Base-by-base conservation (phyloP, 1,139 yeast species). In the Saccharomycopsis hybrid region DNA sequence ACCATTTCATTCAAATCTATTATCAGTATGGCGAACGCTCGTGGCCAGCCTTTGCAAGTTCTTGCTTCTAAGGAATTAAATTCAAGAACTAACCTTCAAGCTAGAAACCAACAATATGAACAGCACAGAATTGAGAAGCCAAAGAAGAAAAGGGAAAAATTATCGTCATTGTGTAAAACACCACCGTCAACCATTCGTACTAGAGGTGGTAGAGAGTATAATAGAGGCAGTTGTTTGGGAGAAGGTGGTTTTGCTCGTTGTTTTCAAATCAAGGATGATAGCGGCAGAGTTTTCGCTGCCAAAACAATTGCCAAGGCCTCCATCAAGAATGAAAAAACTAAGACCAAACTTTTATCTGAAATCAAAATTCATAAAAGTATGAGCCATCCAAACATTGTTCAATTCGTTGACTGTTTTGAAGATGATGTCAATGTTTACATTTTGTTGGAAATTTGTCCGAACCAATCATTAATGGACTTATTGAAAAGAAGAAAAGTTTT, bases 221-320 rank as follows among this genome's bases (percentile, higher is more conserved):
- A 87, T 60, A 80, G 98, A 64, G 97, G 97, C 2, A 76, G 76
- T 54, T 89, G 90, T 59, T 72, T 94, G 39, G 99, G 99, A 33
- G 98, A 89, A 71, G 99, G 99, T 53, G 99, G 99, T 0, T 94
- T 94, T 72, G 99, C 98, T 24, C 81, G 98, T 64, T 94, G 98
- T 65, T 94, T 94, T 69, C 97, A 92, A 66, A 94, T 94, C 75
- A 87, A 85, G 64, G 96, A 88, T 65, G 84, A 90, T 55, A 73
- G 78, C 55, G 97, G 97, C 38, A 80, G 82, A 62, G 77, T 88
- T 2, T 92, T 76, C 67, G 99, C 98, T 31, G 99, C 99, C 36
- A 94, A 94, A 63, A 94, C 98, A 0, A 95, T 94, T 43, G 98
- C 99, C 47, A 94, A 92, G 68, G 90, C 90, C 1, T 88, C 97